Evolutionary conservation across 345 rosid species (phyloP).

Genomic region (Reutealis trisperma): DNA sequence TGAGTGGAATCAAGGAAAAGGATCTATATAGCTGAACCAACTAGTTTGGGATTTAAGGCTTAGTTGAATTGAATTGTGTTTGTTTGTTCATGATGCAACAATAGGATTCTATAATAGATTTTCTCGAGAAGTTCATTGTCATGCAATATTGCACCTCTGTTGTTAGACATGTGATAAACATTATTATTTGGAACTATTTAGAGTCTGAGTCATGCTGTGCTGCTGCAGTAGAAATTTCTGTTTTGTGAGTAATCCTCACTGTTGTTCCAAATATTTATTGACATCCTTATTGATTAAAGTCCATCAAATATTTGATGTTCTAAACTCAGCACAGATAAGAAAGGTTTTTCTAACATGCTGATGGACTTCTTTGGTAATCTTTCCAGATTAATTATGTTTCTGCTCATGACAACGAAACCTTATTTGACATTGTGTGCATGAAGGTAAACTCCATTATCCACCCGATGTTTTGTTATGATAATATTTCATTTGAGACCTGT

Average conservation of each 20-base stretch:
- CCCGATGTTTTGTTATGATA: not conserved
- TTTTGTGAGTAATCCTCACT: not conserved
- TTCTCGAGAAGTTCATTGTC: not conserved
- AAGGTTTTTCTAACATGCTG: constrained; percentile 2
- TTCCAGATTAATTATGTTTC: constrained; percentile 86
- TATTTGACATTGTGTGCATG: constrained; percentile 79
- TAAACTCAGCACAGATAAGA: not conserved
- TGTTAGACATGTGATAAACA: not conserved
- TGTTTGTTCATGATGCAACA: not conserved
- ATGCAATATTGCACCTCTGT: not conserved
- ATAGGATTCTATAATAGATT: not conserved
- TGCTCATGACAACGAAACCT: constrained; percentile 98
- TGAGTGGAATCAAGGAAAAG: not conserved
- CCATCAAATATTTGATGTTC: not conserved
- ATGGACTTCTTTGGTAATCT: constrained; percentile 20
- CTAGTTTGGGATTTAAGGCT: not conserved
- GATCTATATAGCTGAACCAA: not conserved
- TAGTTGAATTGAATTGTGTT: not conserved
- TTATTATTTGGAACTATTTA: not conserved
- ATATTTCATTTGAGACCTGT: not conserved
- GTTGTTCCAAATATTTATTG: not conserved
- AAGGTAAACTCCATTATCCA: constrained; percentile 52
- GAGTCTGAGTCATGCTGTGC: constrained; percentile 3
- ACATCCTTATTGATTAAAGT: not conserved
- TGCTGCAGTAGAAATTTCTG: not conserved